Conservation (phyloP, 768 basidiomycete genomes). For the Serendipita sp. region DNA sequence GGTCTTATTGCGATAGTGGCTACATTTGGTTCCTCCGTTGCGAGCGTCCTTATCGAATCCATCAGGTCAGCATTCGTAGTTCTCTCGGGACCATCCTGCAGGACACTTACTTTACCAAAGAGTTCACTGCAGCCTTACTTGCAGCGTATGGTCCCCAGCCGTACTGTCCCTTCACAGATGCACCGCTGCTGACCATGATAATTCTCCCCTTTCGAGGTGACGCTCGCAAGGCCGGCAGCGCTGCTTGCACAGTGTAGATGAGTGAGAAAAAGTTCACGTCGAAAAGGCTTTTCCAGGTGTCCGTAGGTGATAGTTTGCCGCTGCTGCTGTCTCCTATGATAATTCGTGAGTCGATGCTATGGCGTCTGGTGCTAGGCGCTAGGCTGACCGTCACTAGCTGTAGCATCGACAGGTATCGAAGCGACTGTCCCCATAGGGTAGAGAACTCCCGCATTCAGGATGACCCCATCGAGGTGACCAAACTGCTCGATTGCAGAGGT, state of each 20-base stretch:
- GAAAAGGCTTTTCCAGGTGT: constrained; percentile 55
- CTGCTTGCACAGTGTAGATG: constrained; percentile 46
- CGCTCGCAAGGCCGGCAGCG: constrained; percentile 52
- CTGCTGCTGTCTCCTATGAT: constrained; percentile 33
- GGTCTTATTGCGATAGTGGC: constrained; percentile 66
- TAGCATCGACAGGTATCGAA: background rate
- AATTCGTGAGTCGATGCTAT: too few species aligned
- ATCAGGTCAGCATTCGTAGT: background rate
- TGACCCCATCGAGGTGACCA: constrained; percentile 52
- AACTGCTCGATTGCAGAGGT: constrained; percentile 34
- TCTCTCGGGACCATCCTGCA: background rate
- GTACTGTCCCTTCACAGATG: constrained; percentile 45
- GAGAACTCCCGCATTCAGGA: constrained; percentile 73
- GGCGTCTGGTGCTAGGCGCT: too few species aligned
- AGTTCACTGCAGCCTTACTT: constrained; percentile 80
- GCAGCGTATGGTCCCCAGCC: constrained; percentile 78
- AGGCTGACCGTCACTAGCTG: background rate
- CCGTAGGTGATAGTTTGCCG: constrained; percentile 31
- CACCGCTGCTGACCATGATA: constrained; percentile 75
- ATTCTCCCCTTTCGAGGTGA: constrained; percentile 44
- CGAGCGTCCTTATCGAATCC: constrained; percentile 45
- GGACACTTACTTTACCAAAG: constrained; percentile 45
- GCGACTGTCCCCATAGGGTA: constrained; percentile 27
- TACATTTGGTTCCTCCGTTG: constrained; percentile 65
- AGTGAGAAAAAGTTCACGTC: constrained; percentile 83